Percentiles rank a stretch among this genome's conserved stretches.
Conservation (phyloP, 768 basidiomycete species). For the Psilocybe azurescens region DNA sequence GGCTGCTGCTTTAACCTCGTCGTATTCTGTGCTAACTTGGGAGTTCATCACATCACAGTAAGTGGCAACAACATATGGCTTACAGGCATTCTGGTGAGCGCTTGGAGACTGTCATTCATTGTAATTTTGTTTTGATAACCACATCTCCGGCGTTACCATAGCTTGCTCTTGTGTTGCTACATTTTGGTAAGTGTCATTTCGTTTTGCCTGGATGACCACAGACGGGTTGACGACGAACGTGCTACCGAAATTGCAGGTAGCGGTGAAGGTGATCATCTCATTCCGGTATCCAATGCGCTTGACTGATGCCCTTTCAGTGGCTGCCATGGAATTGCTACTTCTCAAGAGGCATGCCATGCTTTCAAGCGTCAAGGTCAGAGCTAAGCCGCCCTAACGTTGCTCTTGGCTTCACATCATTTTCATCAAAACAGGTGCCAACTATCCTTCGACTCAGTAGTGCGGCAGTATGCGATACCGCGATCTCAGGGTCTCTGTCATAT, state of each 20-base stretch:
- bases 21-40: not conserved
- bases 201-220: not conserved
- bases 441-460: slow-evolving; percentile 35
- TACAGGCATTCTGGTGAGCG: slow-evolving; percentile 25
- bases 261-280: slow-evolving; percentile 30
- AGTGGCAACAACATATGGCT: slow-evolving; percentile 26
- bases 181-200: slow-evolving; percentile 27
- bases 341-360: slow-evolving; percentile 29
- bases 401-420: not conserved
- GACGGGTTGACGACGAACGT: not conserved
- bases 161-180: slow-evolving; percentile 31
- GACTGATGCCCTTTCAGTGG: slow-evolving; percentile 22
- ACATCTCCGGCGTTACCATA: slow-evolving; percentile 8
- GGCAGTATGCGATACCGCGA: slow-evolving; percentile 37
- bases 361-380: slow-evolving; percentile 29
- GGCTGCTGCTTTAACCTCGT: not conserved
- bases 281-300: not conserved
- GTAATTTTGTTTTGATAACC: not conserved
- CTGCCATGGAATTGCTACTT: slow-evolving; percentile 32
- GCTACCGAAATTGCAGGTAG: slow-evolving; percentile 23
- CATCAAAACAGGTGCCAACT: slow-evolving; percentile 28
- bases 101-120: not conserved
- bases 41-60: slow-evolving; percentile 18
- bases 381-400: not conserved
- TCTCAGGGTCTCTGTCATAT: slow-evolving; percentile 34